Evolutionary conservation across 306 rosid genomes (phyloP).

Genomic region (Medicago lupulina): DNA sequence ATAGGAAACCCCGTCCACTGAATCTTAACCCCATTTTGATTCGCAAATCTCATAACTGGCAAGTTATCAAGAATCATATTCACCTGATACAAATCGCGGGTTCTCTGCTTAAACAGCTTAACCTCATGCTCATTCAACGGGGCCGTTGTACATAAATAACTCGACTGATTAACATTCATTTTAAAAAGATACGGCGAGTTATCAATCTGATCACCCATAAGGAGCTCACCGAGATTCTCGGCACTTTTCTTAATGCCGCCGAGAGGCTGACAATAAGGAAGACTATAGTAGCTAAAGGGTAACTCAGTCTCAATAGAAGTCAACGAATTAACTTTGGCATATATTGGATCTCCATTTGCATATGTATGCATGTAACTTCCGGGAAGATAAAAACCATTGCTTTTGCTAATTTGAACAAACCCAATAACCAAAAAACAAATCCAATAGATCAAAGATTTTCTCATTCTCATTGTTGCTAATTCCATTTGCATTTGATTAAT

Average conservation of each 20-base stretch:
- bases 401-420: conserved; percentile 48
- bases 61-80: conserved; percentile 95
- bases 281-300: conserved; percentile 88
- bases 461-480: conserved; percentile 44
- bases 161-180: conserved; percentile 77
- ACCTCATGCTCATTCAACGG: conserved; percentile 73
- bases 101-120: conserved; percentile 83
- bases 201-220: conserved; percentile 93
- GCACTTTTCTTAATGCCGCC: conserved; percentile 83
- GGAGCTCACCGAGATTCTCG: conserved; percentile 93
- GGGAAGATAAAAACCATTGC: conserved; percentile 83
- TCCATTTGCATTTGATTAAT: conserved; percentile 52
- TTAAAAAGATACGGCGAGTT: conserved; percentile 78
- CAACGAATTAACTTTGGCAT: conserved; percentile 88
- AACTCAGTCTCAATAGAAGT: conserved; percentile 97
- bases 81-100: conserved; percentile 92
- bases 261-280: conserved; percentile 75
- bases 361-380: conserved; percentile 94
- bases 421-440: conserved; percentile 46
- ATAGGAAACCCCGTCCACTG: conserved; percentile 98
- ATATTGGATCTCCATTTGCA: conserved; percentile 58
- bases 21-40: conserved; percentile 74
- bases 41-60: conserved; percentile 86
- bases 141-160: conserved; percentile 72
- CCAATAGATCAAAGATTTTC: conserved; percentile 47